Conservation (phyloP, 2,329 filamentous ascomycete genomes). For the Leptographium radiaticola region DNA sequence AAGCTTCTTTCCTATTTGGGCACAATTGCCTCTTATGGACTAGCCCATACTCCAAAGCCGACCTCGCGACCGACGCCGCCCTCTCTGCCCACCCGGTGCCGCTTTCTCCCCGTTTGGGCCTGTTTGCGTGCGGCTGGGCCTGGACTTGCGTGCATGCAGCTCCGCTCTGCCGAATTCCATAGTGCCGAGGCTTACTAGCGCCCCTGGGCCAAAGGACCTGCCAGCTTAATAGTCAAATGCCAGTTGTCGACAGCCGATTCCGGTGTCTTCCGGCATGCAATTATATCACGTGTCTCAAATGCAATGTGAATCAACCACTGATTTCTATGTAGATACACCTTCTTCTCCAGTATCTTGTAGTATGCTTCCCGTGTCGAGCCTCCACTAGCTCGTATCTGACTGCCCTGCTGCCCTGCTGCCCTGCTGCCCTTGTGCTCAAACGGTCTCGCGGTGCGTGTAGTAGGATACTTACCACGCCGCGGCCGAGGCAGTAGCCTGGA, state of each 20-base stretch:
- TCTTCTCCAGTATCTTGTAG: no score
- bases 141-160: neutral
- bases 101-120: neutral
- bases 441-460: no score
- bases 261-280: neutral
- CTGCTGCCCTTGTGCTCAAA: no score
- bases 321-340: no score
- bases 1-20: slow-evolving; percentile 10
- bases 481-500: neutral
- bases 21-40: slow-evolving; percentile 8
- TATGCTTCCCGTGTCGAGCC: neutral
- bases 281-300: no score
- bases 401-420: neutral
- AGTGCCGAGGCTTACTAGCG: slow-evolving; percentile 2
- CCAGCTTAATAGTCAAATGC: neutral
- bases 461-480: no score
- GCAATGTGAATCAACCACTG: no score
- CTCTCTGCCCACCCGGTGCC: neutral
- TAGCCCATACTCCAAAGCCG: neutral
- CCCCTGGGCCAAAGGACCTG: neutral
- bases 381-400: neutral
- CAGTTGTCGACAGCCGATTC: neutral
- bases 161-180: slow-evolving; percentile 6
- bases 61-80: slow-evolving; percentile 3
- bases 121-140: neutral